Conservation (phyloP, 2,329 filamentous ascomycete species). For the Pseudogymnoascus sp. region DNA sequence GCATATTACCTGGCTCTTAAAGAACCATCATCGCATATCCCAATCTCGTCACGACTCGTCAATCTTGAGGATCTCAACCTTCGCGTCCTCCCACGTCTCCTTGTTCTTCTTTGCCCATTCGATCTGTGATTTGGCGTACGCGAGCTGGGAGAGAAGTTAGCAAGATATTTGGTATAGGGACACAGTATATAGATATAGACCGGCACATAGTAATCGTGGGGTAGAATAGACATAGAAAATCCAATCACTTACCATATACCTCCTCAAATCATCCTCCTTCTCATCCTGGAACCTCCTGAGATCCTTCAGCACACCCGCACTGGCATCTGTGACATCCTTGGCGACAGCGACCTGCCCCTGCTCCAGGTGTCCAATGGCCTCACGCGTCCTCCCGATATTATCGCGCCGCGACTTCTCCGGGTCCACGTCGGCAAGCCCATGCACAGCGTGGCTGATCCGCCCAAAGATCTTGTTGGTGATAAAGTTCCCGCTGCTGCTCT, state of each 20-base stretch:
- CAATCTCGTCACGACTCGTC: constrained; percentile 30
- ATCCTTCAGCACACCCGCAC: constrained; percentile 77
- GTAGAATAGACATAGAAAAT: not conserved
- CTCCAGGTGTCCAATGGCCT: constrained; percentile 77
- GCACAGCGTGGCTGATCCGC: constrained; percentile 86
- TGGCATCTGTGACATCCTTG: constrained; percentile 89
- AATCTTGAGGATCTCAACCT: constrained; percentile 61
- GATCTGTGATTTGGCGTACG: constrained; percentile 63
- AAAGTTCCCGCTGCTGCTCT: constrained; percentile 77
- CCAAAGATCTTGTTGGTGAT: constrained; percentile 93
- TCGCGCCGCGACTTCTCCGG: constrained; percentile 87
- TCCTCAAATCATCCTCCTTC: constrained; percentile 87
- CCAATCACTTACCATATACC: constrained; percentile 75
- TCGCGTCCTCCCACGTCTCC: constrained; percentile 65
- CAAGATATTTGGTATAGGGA: constrained; percentile 12
- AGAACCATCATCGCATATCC: not conserved
- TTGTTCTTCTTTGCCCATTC: constrained; percentile 68
- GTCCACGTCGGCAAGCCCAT: constrained; percentile 93
- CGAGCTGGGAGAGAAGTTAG: constrained; percentile 41
- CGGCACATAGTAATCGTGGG: not conserved
- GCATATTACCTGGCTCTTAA: constrained; percentile 4
- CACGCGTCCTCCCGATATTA: constrained; percentile 89
- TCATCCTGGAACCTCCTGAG: constrained; percentile 87
- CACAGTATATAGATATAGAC: not conserved
- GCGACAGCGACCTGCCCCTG: constrained; percentile 83